A percentile compares a stretch with the other conserved stretches of the same genome.
Conservation (phyloP, 129 eudicot genomes). For the Centaurea solstitialis region DNA sequence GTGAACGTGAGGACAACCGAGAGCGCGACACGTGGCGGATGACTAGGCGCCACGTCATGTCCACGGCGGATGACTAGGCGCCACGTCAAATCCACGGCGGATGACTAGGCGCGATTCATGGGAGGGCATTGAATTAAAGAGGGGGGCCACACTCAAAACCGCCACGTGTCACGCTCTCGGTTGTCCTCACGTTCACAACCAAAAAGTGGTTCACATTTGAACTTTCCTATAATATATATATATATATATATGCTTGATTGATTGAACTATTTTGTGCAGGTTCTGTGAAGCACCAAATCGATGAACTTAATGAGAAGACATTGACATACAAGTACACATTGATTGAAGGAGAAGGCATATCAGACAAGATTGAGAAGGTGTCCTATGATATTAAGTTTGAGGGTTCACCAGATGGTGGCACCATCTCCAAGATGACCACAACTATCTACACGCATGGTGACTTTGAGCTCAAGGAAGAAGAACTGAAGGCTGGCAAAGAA, state of each 20-base stretch:
- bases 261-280: conserved; percentile 17
- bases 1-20: too few species aligned
- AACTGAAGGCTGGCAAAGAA: conserved; percentile 36
- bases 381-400: conserved; percentile 29
- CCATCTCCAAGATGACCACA: conserved; percentile 36
- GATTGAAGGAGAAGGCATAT: conserved; percentile 38
- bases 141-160: too few species aligned
- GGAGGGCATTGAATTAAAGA: too few species aligned
- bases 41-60: too few species aligned
- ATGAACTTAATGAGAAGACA: conserved; percentile 28
- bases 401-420: conserved; percentile 28
- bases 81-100: too few species aligned
- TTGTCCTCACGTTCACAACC: too few species aligned
- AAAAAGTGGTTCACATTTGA: too few species aligned
- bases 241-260: not conserved
- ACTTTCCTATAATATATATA: too few species aligned
- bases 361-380: conserved; percentile 41
- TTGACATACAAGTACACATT: conserved; percentile 38
- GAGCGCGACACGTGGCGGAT: too few species aligned
- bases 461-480: conserved; percentile 35
- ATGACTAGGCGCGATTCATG: too few species aligned
- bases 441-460: conserved; percentile 29
- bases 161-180: too few species aligned
- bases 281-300: conserved; percentile 29
- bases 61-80: too few species aligned